A percentile compares a stretch with the other conserved stretches of the same genome.
Conservation (phyloP, 2,329 filamentous ascomycete genomes). For the Diaporthe longicolla region DNA sequence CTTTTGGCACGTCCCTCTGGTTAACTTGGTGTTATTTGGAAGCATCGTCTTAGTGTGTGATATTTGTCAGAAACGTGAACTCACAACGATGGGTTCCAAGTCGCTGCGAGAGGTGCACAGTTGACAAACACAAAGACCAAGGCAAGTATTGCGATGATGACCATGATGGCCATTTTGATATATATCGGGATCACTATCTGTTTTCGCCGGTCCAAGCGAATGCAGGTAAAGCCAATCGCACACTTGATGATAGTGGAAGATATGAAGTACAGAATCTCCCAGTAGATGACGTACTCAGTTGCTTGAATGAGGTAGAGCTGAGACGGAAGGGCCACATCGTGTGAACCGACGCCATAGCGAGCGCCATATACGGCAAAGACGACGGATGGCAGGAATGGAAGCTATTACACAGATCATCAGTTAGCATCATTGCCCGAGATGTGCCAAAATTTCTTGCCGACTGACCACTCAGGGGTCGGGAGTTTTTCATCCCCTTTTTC, state of each 20-base stretch:
- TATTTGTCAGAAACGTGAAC: not conserved
- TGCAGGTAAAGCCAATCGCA: slow-evolving; percentile 9
- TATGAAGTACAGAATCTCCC: slow-evolving; percentile 8
- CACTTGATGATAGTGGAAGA: slow-evolving; percentile 11
- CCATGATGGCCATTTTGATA: not conserved
- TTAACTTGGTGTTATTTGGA: not conserved
- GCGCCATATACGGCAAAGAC: not conserved
- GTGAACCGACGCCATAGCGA: not conserved
- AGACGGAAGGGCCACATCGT: slow-evolving; percentile 1
- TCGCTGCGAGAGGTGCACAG: slow-evolving; percentile 4
- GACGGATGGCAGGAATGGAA: slow-evolving; percentile 5
- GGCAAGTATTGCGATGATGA: slow-evolving; percentile 5
- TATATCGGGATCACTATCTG: not conserved
- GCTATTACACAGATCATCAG: not conserved
- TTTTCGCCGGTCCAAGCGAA: not conserved
- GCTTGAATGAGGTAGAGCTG: slow-evolving; percentile 1
- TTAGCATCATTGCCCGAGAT: not conserved
- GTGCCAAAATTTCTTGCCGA: not conserved
- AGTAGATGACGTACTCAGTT: slow-evolving; percentile 1
- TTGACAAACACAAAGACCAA: slow-evolving; percentile 2
- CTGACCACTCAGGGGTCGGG: not conserved
- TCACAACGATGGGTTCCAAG: not conserved
- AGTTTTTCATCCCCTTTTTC: not conserved
- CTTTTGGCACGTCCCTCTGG: slow-evolving; percentile 5
- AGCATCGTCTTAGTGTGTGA: not conserved